These are phyloP conservation scores for Aspergillus ruber DNA, from an alignment of 2,329 filamentous ascomycete species.

Conservation along the genomic window DNA sequence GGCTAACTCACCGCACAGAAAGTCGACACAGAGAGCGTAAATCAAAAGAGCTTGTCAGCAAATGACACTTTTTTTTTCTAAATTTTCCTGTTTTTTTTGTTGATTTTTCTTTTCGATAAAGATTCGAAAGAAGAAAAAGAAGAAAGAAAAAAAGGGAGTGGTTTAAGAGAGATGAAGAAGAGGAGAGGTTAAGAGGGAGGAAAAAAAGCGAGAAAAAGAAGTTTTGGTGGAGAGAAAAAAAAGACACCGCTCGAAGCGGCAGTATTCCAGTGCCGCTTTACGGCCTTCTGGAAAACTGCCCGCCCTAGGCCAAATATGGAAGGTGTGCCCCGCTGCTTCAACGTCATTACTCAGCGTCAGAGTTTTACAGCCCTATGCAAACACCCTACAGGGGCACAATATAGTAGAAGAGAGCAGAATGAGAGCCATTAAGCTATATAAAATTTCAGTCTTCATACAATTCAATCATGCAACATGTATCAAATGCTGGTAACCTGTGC, in stretches of 20 bases:
- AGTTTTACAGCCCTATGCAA: not conserved
- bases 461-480: not conserved
- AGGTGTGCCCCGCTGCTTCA: conserved; percentile 10
- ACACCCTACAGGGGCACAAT: conserved; percentile 1
- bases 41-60: conserved; percentile 7
- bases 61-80: conserved; percentile 24
- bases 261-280: conserved; percentile 8
- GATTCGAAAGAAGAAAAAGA: conserved; percentile 23
- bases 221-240: conserved; percentile 6
- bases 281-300: conserved; percentile 24
- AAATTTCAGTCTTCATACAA: not conserved
- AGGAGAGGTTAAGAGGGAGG: conserved; percentile 19
- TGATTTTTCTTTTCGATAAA: conserved; percentile 29
- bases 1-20: conserved; percentile 29
- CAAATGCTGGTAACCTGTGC: not conserved
- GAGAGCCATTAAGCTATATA: not conserved
- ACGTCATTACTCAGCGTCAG: conserved; percentile 2
- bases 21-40: conserved; percentile 11
- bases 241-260: conserved; percentile 8
- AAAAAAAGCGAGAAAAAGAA: conserved; percentile 18
- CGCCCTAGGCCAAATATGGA: conserved; percentile 18
- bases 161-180: conserved; percentile 16
- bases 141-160: conserved; percentile 19
- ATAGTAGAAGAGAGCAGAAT: conserved; percentile 1
- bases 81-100: conserved; percentile 37